Evolutionary conservation across 2,329 filamentous ascomycete genomes (phyloP).

Genomic region (Fusarium tanahbumbuense): DNA sequence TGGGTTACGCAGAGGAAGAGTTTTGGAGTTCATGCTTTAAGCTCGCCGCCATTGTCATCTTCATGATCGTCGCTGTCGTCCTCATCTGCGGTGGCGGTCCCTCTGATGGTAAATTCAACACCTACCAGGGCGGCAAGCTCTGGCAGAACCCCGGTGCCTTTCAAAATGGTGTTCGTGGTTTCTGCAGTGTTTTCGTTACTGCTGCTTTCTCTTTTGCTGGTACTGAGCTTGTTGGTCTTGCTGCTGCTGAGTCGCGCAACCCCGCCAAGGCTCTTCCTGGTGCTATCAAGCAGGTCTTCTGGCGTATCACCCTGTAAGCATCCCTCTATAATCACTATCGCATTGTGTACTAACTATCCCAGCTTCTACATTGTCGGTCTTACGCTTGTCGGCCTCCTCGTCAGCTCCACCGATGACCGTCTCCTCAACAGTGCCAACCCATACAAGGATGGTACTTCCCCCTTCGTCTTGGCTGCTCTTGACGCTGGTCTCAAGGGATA

Average conservation of each 20-base stretch:
- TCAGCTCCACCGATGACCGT: constrained; percentile 56
- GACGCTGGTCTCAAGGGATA: constrained; percentile 61
- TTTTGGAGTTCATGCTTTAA: constrained; percentile 68
- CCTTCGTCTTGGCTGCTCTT: constrained; percentile 63
- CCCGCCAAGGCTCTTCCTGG: constrained; percentile 78
- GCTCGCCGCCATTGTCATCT: constrained; percentile 67
- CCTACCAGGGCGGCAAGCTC: constrained; percentile 57
- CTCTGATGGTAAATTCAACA: constrained; percentile 53
- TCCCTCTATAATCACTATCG: constrained; percentile 13
- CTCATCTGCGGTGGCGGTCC: constrained; percentile 70
- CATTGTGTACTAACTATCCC: background rate
- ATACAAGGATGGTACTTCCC: constrained; percentile 55
- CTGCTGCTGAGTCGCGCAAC: constrained; percentile 75
- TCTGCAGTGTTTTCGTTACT: constrained; percentile 76
- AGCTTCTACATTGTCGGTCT: constrained; percentile 62
- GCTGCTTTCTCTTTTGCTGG: constrained; percentile 77
- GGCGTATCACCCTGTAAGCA: constrained; percentile 59
- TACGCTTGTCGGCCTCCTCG: constrained; percentile 61
- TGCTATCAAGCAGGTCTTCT: constrained; percentile 80
- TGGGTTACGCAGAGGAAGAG: constrained; percentile 66
- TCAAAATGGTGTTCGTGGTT: constrained; percentile 75
- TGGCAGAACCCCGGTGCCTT: constrained; percentile 61
- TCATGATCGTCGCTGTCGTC: constrained; percentile 70
- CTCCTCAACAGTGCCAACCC: constrained; percentile 54
- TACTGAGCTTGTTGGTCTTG: constrained; percentile 76